phyloP scores from a whole-genome alignment of 768 basidiomycete genomes.

The Phylloporus arenicola region DNA sequence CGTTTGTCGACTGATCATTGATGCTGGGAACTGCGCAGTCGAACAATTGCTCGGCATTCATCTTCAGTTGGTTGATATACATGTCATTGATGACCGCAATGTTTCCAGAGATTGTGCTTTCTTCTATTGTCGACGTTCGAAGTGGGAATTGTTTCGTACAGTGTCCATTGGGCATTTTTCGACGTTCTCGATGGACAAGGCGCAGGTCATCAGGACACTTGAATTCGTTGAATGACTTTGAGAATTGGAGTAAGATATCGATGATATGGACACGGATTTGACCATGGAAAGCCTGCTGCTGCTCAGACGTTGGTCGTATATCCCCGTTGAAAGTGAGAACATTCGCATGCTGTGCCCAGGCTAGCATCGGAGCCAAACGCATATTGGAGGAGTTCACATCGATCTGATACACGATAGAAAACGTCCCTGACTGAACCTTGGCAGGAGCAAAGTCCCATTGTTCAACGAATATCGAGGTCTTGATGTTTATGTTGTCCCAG shows the following conservation, averaged over 20 bases:
- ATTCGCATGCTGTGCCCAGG: not conserved
- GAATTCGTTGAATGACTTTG: not conserved
- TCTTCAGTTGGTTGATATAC: constrained; percentile 3
- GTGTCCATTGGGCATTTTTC: not conserved
- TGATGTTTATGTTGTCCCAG: constrained; percentile 29
- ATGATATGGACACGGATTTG: no score
- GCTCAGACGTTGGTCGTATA: no score
- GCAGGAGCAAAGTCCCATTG: constrained; percentile 19
- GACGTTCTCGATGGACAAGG: not conserved
- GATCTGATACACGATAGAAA: constrained; percentile 29
- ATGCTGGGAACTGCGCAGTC: not conserved
- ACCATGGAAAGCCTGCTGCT: no score
- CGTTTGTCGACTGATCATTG: not conserved
- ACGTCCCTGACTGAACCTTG: constrained; percentile 36
- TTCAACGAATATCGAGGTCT: constrained; percentile 29
- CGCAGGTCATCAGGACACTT: not conserved
- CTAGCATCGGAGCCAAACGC: not conserved
- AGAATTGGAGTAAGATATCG: no score
- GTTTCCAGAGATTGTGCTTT: not conserved
- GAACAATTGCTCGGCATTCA: not conserved
- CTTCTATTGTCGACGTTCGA: not conserved
- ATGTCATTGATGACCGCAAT: not conserved
- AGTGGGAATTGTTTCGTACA: not conserved
- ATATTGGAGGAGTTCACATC: not conserved
- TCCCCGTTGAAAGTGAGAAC: not conserved